Percentiles rank a stretch among this genome's conserved stretches.
phyloP scores from a whole-genome alignment of 1,284 basidiomycete genomes.

The Apiotrichum laibachii region DNA sequence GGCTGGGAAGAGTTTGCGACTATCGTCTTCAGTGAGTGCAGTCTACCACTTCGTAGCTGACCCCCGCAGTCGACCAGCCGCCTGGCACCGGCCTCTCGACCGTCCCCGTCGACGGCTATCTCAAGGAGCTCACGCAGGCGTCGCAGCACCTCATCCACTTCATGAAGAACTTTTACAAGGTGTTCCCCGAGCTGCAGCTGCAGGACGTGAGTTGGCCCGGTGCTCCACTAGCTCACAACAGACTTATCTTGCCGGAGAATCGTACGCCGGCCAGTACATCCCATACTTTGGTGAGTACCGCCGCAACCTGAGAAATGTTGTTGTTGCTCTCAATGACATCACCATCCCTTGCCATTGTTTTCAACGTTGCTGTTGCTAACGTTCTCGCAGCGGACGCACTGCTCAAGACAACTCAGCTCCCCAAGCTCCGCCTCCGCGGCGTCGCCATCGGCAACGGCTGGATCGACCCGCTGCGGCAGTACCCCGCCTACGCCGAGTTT shows the following conservation, averaged over 20 bases:
- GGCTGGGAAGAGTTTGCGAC: constrained; percentile 99
- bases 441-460: constrained; percentile 95
- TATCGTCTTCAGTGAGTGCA: constrained; percentile 76
- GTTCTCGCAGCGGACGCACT: constrained; percentile 67
- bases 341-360: neutral
- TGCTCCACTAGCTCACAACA: constrained; percentile 45
- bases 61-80: constrained; percentile 82
- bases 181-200: constrained; percentile 82
- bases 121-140: constrained; percentile 74
- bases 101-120: constrained; percentile 77
- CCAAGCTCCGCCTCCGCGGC: constrained; percentile 64
- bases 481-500: constrained; percentile 86
- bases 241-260: constrained; percentile 91
- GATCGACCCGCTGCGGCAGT: constrained; percentile 87
- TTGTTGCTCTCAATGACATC: neutral
- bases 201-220: constrained; percentile 67
- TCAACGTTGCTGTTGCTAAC: neutral
- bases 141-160: constrained; percentile 79
- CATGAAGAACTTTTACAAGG: constrained; percentile 76
- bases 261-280: constrained; percentile 98
- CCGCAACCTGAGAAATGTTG: neutral
- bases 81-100: constrained; percentile 94
- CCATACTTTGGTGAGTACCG: constrained; percentile 75
- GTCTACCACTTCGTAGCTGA: neutral
- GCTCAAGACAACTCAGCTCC: constrained; percentile 60